Evolutionary conservation across 2,329 filamentous ascomycete species (phyloP).

Genomic region (Aschersonia sp.): DNA sequence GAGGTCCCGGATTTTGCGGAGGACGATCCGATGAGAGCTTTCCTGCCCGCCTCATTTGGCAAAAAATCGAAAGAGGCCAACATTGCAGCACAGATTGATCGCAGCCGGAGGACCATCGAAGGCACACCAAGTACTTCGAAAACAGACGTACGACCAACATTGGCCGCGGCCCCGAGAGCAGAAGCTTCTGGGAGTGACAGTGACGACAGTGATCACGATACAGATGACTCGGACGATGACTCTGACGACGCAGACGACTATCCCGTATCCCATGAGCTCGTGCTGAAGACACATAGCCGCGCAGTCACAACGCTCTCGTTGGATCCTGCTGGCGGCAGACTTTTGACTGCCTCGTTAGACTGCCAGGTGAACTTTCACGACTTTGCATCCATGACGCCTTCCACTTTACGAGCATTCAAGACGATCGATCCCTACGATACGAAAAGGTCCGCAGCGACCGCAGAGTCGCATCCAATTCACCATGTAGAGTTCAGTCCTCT

Average conservation of each 20-base stretch:
- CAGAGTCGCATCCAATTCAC: conserved; percentile 80
- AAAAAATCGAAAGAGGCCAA: conserved; percentile 63
- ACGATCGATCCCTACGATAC: conserved; percentile 73
- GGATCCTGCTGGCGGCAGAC: conserved; percentile 69
- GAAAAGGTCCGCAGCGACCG: conserved; percentile 49
- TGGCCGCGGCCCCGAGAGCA: neutral
- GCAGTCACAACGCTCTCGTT: conserved; percentile 73
- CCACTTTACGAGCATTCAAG: conserved; percentile 86
- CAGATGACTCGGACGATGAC: conserved; percentile 38
- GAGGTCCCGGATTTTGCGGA: conserved; percentile 37
- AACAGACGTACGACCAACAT: neutral
- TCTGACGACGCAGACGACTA: conserved; percentile 72
- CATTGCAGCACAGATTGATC: conserved; percentile 66
- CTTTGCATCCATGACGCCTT: conserved; percentile 89
- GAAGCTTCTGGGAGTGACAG: conserved; percentile 6
- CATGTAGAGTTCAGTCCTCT: conserved; percentile 76
- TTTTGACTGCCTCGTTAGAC: conserved; percentile 85
- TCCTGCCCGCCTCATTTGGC: conserved; percentile 72
- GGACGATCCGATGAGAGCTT: conserved; percentile 60
- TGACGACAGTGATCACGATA: conserved; percentile 19
- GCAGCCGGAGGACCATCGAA: conserved; percentile 46
- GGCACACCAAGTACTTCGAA: neutral
- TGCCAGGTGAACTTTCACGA: conserved; percentile 88
- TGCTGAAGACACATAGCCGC: conserved; percentile 83
- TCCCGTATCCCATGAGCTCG: conserved; percentile 82